Percentiles rank a stretch among this genome's conserved stretches.
Conservation (phyloP, 2,329 filamentous ascomycete species). For the Colletotrichum shisoi region DNA sequence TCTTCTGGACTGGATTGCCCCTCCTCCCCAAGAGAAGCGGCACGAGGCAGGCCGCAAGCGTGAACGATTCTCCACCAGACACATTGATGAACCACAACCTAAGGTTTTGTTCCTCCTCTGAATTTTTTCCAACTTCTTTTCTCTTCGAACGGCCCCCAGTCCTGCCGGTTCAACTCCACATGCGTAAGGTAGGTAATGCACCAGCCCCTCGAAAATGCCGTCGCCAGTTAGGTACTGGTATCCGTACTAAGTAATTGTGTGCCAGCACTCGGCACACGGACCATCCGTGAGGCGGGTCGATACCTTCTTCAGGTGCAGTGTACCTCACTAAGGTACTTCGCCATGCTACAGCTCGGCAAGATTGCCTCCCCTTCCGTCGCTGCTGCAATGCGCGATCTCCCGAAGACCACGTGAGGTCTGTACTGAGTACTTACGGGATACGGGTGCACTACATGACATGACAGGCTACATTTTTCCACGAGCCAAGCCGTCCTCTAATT, state of each 20-base stretch:
- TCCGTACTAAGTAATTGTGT: not conserved
- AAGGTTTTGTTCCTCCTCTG: not conserved
- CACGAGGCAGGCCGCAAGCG: no score
- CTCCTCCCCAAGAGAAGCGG: not conserved
- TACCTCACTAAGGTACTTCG: not conserved
- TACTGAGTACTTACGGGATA: slow-evolving; percentile 13
- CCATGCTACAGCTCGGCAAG: slow-evolving; percentile 9
- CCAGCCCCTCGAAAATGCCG: not conserved
- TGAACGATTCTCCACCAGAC: no score
- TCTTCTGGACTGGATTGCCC: not conserved
- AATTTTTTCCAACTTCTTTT: no score
- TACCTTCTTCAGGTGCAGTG: not conserved
- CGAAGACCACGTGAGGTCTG: slow-evolving; percentile 36
- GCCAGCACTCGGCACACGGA: not conserved
- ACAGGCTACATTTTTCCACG: not conserved
- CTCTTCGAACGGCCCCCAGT: no score
- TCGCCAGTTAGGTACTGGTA: not conserved
- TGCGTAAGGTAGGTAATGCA: not conserved
- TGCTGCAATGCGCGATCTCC: slow-evolving; percentile 40
- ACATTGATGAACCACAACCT: not conserved
- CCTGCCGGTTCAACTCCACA: not conserved
- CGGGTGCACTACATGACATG: not conserved
- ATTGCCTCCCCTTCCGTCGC: slow-evolving; percentile 30
- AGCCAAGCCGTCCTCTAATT: not conserved
- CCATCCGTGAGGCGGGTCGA: not conserved